Base-by-base conservation (phyloP, 2,329 filamentous ascomycete species). In the Fusarium euwallaceae region DNA sequence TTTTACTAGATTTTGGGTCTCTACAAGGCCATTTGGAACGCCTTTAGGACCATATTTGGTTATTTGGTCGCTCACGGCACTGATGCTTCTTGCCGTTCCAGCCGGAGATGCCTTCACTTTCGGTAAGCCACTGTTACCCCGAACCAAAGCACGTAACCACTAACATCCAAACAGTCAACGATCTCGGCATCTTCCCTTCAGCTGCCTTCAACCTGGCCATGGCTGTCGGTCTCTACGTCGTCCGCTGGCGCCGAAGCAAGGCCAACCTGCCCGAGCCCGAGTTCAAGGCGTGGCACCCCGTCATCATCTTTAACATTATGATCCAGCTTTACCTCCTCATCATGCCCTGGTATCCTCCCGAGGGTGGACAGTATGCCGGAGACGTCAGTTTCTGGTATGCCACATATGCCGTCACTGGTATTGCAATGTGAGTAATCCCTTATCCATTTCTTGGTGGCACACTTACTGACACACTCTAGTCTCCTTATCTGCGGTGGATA, bases 371-470 rank as follows among this genome's bases (percentile, higher is more conserved):
- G 0, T 87, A 88, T 58, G 89, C 88, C 0, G 92, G 92, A 0
- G 89, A 92, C 66, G 92, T 94, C 5, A 92, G 88, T 64, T 94
- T 94, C 81, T 94, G 91, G 89, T 94, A 94, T 73, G 92, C 87
- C 2, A 94, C 92, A 0, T 94, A 94, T 75, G 88, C 89, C 22
- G 88, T 91, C 1, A 87, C 90, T 1, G 92, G 92, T 0, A 87
- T 94, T 66, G 91, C 81, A 27, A 87, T 93, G 89, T 91, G 84
- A 86, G 89, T 36, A 59, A 16, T 88, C 4, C 3, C 10, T 3
- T 2, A 22, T 17, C 16, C 10, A 22, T 24, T 9, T 1, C 2
- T 4, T 6, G 8, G 4, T 12, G 2, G 1, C 12, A 4, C 17
- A 58, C 8, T 43, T 17, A 0, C 11, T 37, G 17, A 61, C 27